Percentiles rank a stretch among this genome's conserved stretches.
Conservation (phyloP, 75 land plant genomes). For the Sequoia sempervirens region DNA sequence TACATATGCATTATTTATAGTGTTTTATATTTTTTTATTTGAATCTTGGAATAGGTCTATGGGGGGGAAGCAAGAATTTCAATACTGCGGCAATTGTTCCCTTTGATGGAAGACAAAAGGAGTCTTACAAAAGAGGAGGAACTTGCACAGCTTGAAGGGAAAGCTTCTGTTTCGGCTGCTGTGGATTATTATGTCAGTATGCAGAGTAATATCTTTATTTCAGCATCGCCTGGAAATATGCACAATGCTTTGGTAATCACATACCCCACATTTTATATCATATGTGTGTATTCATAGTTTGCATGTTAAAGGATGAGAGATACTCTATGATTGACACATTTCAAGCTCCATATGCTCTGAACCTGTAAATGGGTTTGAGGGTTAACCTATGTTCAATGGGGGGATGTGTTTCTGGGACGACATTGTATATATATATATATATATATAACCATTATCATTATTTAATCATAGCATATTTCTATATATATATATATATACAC, state of each 20-base stretch:
- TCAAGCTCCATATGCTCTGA: background rate
- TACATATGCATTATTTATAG: background rate
- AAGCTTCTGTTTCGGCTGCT: constrained; percentile 83
- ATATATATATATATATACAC: no score
- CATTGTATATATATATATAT: no score
- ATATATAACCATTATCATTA: no score
- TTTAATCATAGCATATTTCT: no score
- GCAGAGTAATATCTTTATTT: constrained; percentile 80
- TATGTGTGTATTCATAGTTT: background rate
- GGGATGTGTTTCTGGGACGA: no score
- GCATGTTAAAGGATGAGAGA: background rate
- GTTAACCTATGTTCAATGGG: background rate
- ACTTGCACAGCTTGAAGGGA: constrained; percentile 51
- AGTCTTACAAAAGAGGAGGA: constrained; percentile 65
- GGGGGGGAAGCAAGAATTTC: constrained; percentile 90
- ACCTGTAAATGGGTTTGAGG: background rate
- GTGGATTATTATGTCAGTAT: constrained; percentile 84
- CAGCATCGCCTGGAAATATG: constrained; percentile 97
- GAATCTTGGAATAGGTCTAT: constrained; percentile 57
- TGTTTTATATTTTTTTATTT: background rate
- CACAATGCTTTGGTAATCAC: constrained; percentile 85
- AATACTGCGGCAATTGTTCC: constrained; percentile 58
- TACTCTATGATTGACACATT: background rate
- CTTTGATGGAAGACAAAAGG: constrained; percentile 71
- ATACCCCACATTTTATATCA: background rate